These are phyloP conservation scores for Starmerella etchellsii DNA, from an alignment of 805 yeast genomes.

Conservation along the genomic window DNA sequence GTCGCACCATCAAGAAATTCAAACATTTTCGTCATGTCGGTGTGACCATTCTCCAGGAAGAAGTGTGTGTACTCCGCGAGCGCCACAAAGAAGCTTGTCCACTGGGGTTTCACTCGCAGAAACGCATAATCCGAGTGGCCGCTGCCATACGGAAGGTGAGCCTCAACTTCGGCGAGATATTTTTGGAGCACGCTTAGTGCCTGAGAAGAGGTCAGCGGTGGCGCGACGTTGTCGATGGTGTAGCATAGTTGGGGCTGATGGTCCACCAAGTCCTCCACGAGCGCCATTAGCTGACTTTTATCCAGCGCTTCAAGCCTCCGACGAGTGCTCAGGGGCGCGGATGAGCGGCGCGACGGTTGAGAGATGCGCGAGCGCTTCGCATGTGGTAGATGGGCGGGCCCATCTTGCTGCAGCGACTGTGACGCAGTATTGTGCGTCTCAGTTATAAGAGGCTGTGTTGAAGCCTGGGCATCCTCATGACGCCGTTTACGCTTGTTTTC, in stretches of 20 bases:
- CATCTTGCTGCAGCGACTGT: not conserved
- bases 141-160: constrained; percentile 41
- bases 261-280: constrained; percentile 42
- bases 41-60: constrained; percentile 39
- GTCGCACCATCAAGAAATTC: constrained; percentile 53
- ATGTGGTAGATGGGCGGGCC: not conserved
- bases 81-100: constrained; percentile 57
- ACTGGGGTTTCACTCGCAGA: constrained; percentile 52
- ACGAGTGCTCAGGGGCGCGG: constrained; percentile 39
- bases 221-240: constrained; percentile 40
- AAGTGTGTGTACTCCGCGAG: constrained; percentile 62
- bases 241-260: constrained; percentile 49
- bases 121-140: constrained; percentile 51
- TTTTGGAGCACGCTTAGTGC: constrained; percentile 38
- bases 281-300: constrained; percentile 38
- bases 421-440: not conserved
- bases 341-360: constrained; percentile 1
- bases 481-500: constrained; percentile 22
- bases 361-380: constrained; percentile 12
- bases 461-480: constrained; percentile 11
- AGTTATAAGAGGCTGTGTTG: not conserved
- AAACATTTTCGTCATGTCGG: constrained; percentile 41
- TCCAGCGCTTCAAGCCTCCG: constrained; percentile 61
- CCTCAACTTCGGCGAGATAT: constrained; percentile 34
- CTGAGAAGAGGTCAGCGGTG: constrained; percentile 43